phyloP scores from a whole-genome alignment of 805 yeast genomes.

The Candida maltosa region DNA sequence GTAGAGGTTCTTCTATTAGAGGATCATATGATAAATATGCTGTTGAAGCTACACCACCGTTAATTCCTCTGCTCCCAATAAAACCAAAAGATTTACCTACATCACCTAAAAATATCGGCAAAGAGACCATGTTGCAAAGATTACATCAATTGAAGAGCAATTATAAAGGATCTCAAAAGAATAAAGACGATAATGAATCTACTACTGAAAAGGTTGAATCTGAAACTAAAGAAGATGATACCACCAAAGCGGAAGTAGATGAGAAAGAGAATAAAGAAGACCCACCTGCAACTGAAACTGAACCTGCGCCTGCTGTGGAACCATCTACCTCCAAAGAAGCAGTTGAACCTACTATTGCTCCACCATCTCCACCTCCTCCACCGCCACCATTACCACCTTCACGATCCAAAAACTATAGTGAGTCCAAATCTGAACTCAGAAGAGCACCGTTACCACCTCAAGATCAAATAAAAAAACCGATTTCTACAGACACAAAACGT shows the following conservation, averaged over 20 bases:
- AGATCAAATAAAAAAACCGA: too few relatives aligned
- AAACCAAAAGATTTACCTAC: too few relatives aligned
- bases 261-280: neutral
- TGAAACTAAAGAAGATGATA: too few relatives aligned
- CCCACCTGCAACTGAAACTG: neutral
- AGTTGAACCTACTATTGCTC: constrained; percentile 10
- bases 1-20: neutral
- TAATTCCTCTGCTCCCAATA: neutral
- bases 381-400: constrained; percentile 3
- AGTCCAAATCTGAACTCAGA: neutral
- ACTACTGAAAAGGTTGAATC: too few relatives aligned
- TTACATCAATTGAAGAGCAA: too few relatives aligned
- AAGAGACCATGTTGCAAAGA: too few relatives aligned
- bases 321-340: too few relatives aligned
- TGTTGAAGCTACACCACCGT: neutral
- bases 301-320: neutral
- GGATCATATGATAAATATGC: constrained; percentile 6
- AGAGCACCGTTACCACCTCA: constrained; percentile 3
- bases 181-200: too few relatives aligned
- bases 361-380: constrained; percentile 12
- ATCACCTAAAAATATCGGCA: too few relatives aligned
- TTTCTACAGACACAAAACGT: too few relatives aligned
- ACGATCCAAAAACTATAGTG: constrained; percentile 1
- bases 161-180: too few relatives aligned
- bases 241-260: too few relatives aligned